Evolutionary conservation across 805 yeast species (phyloP), one percentile per base, ranked within the genome.

Genomic region (Cyberlindnera samutprakarnensis): DNA sequence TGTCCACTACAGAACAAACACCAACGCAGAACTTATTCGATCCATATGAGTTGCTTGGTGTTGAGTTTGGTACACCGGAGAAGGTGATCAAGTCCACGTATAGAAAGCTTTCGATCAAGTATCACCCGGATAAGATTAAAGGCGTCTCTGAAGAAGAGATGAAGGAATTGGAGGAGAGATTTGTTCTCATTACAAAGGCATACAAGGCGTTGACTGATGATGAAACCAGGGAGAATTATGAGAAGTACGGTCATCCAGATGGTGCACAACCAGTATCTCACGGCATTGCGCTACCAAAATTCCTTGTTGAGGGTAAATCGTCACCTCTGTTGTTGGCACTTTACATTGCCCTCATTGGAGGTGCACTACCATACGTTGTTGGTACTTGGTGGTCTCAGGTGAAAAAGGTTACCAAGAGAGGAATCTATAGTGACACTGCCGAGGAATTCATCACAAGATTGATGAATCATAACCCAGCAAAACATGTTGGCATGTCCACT

Each of bases 191-290:
- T 47, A 79, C 84, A 37, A 83, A 84, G 58, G 99, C 99, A 17
- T 87, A 94, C 61, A 83, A 87, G 58, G 85, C 98, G 0, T 70
- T 92, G 42, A 94, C 98, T 11, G 97, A 92, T 58, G 96, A 85
- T 45, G 70, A 66, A 9, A 76, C 84, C 4, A 81, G 75, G 47
- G 84, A 83, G 46, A 92, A 92, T 54, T 87, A 72, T 56, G 63
- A 79, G 47, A 78, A 74, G 46, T 92, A 80, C 51, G 99, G 99
- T 30, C 95, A 94, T 54, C 99, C 99, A 5, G 99, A 92, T 62
- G 98, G 98, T 26, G 95, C 94, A 25, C 95, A 85, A 57, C 84
- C 84, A 18, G 69, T 80, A 14, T 64, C 80, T 14, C 96, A 86
- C 54, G 98, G 98, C 40, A 87, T 92, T 56, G 99, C 97, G 0